Evolutionary conservation across 1,284 basidiomycete genomes (phyloP), one percentile per base, ranked within the genome.

Genomic region (Malassezia caprae): DNA sequence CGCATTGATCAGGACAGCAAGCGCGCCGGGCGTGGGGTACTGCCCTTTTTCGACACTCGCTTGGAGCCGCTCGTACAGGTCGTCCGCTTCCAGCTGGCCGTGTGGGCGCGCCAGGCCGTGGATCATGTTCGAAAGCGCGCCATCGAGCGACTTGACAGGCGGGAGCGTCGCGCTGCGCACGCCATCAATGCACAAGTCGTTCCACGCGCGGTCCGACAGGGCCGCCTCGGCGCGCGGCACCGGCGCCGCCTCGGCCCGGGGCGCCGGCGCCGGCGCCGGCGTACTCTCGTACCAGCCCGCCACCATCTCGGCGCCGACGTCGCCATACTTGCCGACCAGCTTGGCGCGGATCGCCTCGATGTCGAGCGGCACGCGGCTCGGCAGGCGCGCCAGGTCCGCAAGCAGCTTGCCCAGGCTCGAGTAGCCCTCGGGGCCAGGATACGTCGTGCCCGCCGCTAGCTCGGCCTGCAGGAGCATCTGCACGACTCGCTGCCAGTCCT

Each of bases 1-100:
- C 11, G 61, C 59, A 40, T 59, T 61, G 23, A 74, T 65, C 21
- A 74, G 52, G 23, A 53, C 51, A 3, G 58, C 62, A 24, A 72
- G 41, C 27, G 63, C 63, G 43, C 64, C 53, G 8, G 68, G 55
- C 39, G 49, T 27, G 8, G 55, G 49, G 34, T 52, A 57, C 11
- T 12, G 7, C 15, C 55, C 50, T 5, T 45, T 21, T 3, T 15
- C 27, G 8, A 57, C 32, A 42, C 45, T 44, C 30, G 30, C 23
- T 17, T 30, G 19, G 26, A 57, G 37, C 2, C 40, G 43, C 13
- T 46, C 39, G 32, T 51, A 42, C 11, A 42, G 11, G 13, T 40
- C 35, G 12, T 45, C 39, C 3, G 39, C 49, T 23, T 53, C 37
- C 35, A 67, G 40, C 11, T 58, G 35, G 11, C 24, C 31, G 42